phyloP scores from a whole-genome alignment of 2,329 filamentous ascomycete species.

The Colletotrichum sp. region DNA sequence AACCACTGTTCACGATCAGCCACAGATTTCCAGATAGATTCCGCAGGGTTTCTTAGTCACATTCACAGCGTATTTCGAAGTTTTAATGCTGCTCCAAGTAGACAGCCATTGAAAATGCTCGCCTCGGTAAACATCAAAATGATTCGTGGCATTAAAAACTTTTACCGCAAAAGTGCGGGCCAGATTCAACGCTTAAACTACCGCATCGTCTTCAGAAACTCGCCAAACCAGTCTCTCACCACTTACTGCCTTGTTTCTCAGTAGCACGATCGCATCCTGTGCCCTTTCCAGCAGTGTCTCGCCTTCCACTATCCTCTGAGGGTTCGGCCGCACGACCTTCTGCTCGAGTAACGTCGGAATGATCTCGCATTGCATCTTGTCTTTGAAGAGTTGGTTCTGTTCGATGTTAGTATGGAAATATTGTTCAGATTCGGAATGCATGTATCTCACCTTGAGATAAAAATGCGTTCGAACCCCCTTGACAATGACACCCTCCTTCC shows the following conservation, averaged over 20 bases:
- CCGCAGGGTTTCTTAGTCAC: accelerated
- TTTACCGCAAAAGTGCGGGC: not conserved
- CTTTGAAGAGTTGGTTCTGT: slow-evolving; percentile 60
- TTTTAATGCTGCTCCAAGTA: too few relatives aligned
- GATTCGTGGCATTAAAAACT: not conserved
- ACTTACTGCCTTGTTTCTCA: slow-evolving; percentile 42
- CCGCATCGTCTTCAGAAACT: slow-evolving; percentile 13
- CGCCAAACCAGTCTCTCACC: slow-evolving; percentile 46
- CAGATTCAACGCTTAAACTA: not conserved
- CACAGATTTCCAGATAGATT: not conserved
- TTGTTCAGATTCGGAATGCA: not conserved
- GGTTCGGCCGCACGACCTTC: slow-evolving; percentile 45
- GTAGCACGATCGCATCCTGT: slow-evolving; percentile 38
- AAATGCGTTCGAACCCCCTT: slow-evolving; percentile 62
- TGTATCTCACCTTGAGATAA: slow-evolving; percentile 49
- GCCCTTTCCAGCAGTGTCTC: slow-evolving; percentile 41
- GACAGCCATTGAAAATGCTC: accelerated
- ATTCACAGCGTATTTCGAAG: accelerated
- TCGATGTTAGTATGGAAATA: not conserved
- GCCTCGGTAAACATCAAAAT: not conserved
- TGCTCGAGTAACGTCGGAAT: slow-evolving; percentile 52
- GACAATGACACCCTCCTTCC: slow-evolving; percentile 57
- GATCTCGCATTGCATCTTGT: slow-evolving; percentile 59
- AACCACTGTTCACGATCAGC: not conserved
- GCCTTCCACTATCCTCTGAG: slow-evolving; percentile 46